phyloP scores from a whole-genome alignment of 305 asterid species.

The Fraxinus platypoda region DNA sequence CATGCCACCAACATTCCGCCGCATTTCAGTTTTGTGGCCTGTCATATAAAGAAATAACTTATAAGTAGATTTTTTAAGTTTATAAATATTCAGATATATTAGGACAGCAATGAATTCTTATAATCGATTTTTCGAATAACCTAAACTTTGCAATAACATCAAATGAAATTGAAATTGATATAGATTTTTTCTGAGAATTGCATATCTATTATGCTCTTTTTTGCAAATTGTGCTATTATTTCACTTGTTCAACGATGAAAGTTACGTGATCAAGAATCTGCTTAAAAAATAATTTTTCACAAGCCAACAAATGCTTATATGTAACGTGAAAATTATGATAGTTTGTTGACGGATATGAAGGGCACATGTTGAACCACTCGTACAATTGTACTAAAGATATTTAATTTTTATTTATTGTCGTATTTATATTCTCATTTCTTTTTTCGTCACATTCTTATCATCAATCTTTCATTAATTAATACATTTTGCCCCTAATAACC shows the following conservation, averaged over 20 bases:
- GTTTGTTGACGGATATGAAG: not conserved
- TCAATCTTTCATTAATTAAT: too few species aligned
- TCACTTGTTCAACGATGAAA: not conserved
- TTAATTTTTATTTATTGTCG: too few species aligned
- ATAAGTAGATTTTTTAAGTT: not conserved
- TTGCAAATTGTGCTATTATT: not conserved
- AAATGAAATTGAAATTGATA: too few species aligned
- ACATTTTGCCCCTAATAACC: too few species aligned
- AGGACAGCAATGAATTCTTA: not conserved
- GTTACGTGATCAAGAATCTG: not conserved
- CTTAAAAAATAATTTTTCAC: not conserved
- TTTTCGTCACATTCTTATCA: too few species aligned
- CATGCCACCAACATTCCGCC: slow-evolving; percentile 56
- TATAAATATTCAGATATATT: not conserved
- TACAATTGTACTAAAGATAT: too few species aligned
- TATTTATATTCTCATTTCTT: too few species aligned
- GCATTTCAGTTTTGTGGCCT: slow-evolving; percentile 41
- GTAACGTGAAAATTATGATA: not conserved
- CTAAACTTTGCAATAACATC: too few species aligned
- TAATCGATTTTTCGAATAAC: too few species aligned
- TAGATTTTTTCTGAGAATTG: too few species aligned
- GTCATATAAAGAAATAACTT: not conserved
- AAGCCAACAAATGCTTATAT: not conserved
- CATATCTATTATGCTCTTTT: too few species aligned
- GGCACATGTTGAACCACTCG: too few species aligned